Evolutionary conservation across 2,329 filamentous ascomycete species (phyloP).

Genomic region (Corynespora cassiicola): DNA sequence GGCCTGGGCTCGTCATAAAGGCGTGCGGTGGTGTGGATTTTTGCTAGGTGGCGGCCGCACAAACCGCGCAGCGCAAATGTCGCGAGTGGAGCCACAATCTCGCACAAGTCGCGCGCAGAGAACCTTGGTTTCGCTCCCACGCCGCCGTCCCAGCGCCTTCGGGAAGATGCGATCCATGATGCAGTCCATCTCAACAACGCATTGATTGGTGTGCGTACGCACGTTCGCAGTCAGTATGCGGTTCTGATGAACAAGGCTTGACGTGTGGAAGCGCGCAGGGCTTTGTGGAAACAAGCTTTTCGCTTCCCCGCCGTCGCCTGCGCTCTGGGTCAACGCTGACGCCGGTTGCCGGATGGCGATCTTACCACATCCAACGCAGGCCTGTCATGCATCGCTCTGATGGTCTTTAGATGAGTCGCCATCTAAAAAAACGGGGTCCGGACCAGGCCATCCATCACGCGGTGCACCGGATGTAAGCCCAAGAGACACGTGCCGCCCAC

Average conservation of each 20-base stretch:
- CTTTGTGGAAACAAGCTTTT: constrained; percentile 18
- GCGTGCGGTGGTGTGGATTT: neutral
- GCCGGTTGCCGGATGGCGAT: no score
- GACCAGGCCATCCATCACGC: no score
- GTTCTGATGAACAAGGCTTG: constrained; percentile 1
- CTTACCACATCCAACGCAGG: no score
- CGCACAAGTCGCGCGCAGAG: neutral
- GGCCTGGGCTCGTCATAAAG: constrained; percentile 1
- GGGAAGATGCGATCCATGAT: neutral
- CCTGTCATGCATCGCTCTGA: no score
- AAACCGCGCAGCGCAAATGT: constrained; percentile 13
- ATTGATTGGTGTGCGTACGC: neutral
- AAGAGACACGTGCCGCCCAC: no score
- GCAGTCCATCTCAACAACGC: neutral
- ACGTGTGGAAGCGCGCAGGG: constrained; percentile 5
- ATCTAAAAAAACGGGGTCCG: no score
- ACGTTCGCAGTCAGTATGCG: neutral
- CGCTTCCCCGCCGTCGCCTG: constrained; percentile 12
- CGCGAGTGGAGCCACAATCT: constrained; percentile 1
- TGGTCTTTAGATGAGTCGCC: no score
- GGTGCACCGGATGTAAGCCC: no score
- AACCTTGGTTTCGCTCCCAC: neutral
- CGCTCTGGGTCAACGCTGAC: no score
- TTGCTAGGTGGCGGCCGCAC: constrained; percentile 18
- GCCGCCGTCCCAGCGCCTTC: neutral